phyloP scores from a whole-genome alignment of 78 protist genomes.

The Guillardia theta region DNA sequence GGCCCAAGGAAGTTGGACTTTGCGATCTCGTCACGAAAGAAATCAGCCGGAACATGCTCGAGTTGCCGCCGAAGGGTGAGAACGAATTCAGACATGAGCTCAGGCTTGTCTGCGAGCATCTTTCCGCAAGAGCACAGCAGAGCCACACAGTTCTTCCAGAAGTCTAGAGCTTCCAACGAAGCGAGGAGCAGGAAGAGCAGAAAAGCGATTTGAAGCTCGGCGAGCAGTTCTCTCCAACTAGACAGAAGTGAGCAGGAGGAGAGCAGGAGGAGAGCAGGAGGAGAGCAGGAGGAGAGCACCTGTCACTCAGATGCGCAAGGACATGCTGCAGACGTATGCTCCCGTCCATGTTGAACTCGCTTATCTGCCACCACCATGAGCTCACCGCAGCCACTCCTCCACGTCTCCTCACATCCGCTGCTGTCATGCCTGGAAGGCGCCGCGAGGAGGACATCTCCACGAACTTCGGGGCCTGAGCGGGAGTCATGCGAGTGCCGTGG shows the following conservation, averaged over 20 bases:
- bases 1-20: neutral
- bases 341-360: neutral
- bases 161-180: neutral
- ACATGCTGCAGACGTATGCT: neutral
- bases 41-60: neutral
- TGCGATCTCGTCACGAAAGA: neutral
- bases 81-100: neutral
- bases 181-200: constrained; percentile 11
- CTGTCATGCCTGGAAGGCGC: neutral
- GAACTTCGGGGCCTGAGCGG: neutral
- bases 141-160: neutral
- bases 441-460: neutral
- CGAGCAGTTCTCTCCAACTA: neutral
- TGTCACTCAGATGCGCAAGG: no score
- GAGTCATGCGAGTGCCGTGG: neutral
- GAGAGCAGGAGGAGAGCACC: no score
- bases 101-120: neutral
- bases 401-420: neutral
- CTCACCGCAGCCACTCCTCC: no score
- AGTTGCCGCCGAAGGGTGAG: neutral
- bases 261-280: no score
- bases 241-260: neutral
- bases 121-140: neutral
- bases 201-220: neutral
- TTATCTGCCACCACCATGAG: neutral